Base-by-base conservation (phyloP, 2,329 filamentous ascomycete species). In the Hymenoscyphus infarciens region DNA sequence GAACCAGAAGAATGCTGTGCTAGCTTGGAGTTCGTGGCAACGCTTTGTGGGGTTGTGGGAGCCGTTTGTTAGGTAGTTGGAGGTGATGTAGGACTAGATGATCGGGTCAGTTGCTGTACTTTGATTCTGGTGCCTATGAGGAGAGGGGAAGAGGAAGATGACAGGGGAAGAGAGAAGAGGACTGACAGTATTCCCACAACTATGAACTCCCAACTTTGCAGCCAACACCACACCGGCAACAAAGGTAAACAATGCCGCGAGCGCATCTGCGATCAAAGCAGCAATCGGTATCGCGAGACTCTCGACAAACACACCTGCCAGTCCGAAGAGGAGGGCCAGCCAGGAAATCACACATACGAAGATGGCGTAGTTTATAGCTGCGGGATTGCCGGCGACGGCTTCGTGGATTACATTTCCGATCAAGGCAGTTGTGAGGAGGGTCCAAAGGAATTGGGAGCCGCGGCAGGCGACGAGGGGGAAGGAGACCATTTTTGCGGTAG, bases 1-100 rank as follows among this genome's bases (percentile, higher is more conserved):
- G 77, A 93, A 92, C 88, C 88, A 94, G 77, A 91, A 82, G 78
- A 94, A 94, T 42, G 85, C 88, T 38, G 84, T 85, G 66, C 84
- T 83, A 42, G 90, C 90, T 78, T 93, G 90, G 16, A 91, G 83
- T 77, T 91, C 86, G 66, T 84, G 86, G 78, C 90, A 93, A 67
- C 88, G 83, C 78, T 87, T 86, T 73, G 80, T 75, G 64, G 82
- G 79, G 75, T 87, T 74, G 65, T 67, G 64, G 55, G 86, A 87
- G 62, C 87, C 87, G 73, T 73, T 72, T 29, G 81, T 87, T 73
- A 90, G 85, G 77, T 80, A 83, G 75, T 83, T 82, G 70, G 68
- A 68, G n/a, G 61, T 54, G 53, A 77, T 77, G 69, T 79, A 79
- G 45, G 64, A 64, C 81, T 73, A 27, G 3, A 4, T 54, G 3